These are phyloP conservation scores for Chromera velia DNA, from an alignment of 73 alveolate species.

Conservation along the genomic window DNA sequence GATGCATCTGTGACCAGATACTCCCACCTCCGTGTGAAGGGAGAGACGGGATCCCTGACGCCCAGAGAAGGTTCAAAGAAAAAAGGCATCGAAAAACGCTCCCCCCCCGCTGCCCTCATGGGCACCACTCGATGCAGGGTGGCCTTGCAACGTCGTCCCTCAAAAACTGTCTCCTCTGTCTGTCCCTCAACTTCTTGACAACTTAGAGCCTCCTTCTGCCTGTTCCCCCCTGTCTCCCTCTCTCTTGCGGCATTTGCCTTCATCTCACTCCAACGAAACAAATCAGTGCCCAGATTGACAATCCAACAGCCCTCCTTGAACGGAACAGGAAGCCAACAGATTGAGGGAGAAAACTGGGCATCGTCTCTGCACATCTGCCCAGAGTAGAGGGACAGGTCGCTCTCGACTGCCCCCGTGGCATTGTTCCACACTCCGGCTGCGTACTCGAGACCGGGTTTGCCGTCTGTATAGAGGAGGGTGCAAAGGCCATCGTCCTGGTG, in stretches of 20 bases:
- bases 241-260: not conserved
- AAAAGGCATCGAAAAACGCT: constrained; percentile 20
- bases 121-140: constrained; percentile 18
- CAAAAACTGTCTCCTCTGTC: not conserved
- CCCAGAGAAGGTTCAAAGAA: constrained; percentile 10
- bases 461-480: constrained; percentile 22
- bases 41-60: constrained; percentile 6
- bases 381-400: not conserved
- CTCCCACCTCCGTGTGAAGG: constrained; percentile 7
- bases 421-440: no score
- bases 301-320: constrained; percentile 11
- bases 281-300: constrained; percentile 17
- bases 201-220: not conserved
- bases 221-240: not conserved
- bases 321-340: constrained; percentile 1
- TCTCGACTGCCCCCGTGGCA: no score
- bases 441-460: constrained; percentile 11
- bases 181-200: not conserved
- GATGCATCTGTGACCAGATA: not conserved
- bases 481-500: constrained; percentile 21
- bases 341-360: not conserved
- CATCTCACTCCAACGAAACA: not conserved
- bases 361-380: not conserved
- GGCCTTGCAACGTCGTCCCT: constrained; percentile 1
- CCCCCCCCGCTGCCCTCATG: not conserved